Percentiles rank a stretch among this genome's conserved stretches.
Conservation (phyloP, 2,329 filamentous ascomycete genomes). For the Calonectria montana region DNA sequence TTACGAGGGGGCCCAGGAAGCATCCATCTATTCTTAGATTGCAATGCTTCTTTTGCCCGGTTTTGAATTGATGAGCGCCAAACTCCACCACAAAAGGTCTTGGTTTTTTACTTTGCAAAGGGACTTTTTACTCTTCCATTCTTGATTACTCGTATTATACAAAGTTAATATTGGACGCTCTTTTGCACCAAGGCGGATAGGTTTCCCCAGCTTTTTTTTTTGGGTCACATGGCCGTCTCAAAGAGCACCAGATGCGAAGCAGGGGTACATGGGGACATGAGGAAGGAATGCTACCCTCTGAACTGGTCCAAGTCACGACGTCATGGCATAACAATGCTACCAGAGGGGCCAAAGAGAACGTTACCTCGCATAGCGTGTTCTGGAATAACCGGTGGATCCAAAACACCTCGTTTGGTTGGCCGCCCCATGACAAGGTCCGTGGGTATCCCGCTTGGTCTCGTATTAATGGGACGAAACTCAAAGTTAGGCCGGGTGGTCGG, state of each 20-base stretch:
- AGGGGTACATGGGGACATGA: neutral
- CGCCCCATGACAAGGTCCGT: neutral
- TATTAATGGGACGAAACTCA: neutral
- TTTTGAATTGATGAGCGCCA: neutral
- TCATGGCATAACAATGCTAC: slow-evolving; percentile 4
- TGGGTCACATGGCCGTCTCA: neutral
- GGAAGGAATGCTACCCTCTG: neutral
- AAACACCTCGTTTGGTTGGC: neutral
- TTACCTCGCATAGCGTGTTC: slow-evolving; percentile 2
- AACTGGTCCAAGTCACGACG: neutral
- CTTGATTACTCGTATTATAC: neutral
- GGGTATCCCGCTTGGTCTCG: neutral
- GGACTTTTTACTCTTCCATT: neutral
- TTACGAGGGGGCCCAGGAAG: neutral
- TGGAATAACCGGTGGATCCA: neutral
- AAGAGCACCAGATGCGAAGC: neutral
- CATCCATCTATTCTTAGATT: neutral
- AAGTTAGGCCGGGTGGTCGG: neutral
- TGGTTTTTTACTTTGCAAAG: neutral
- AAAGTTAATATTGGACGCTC: neutral
- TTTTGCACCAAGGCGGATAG: neutral
- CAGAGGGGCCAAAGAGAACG: neutral
- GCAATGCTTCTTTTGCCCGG: neutral
- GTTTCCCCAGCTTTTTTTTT: neutral
- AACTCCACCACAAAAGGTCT: neutral